These are phyloP conservation scores for Globisporangium rhizosaccharum DNA, from an alignment of 352 stramenopile genomes.

Conservation along the genomic window DNA sequence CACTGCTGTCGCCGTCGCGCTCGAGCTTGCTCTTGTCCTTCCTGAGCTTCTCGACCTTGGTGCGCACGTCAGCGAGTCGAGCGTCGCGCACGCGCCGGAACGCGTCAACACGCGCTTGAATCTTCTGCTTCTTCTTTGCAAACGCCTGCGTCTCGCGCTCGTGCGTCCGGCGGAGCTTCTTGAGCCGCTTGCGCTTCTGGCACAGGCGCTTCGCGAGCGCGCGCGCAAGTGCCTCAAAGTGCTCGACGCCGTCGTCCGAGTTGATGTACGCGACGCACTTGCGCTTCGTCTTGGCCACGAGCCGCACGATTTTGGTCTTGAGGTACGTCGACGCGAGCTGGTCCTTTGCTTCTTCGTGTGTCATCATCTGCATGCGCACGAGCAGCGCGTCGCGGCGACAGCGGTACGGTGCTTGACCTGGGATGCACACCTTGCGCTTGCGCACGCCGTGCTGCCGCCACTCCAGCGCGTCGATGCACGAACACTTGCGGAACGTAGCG, in stretches of 20 bases:
- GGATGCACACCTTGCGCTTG: constrained; percentile 43
- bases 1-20: constrained; percentile 9
- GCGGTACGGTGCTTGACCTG: constrained; percentile 27
- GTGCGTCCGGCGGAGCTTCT: constrained; percentile 31
- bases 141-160: constrained; percentile 21
- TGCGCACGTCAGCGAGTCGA: constrained; percentile 22
- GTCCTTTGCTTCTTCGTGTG: constrained; percentile 54
- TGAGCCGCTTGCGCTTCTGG: constrained; percentile 29
- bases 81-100: constrained; percentile 31
- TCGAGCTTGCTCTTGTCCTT: constrained; percentile 21
- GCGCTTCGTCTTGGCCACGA: constrained; percentile 43
- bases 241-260: constrained; percentile 32
- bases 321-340: constrained; percentile 57
- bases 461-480: constrained; percentile 40
- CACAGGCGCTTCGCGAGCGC: constrained; percentile 23
- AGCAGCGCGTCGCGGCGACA: constrained; percentile 45
- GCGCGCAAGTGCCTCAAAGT: constrained; percentile 43
- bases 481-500: constrained; percentile 34
- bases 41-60: constrained; percentile 21
- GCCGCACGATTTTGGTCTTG: constrained; percentile 36
- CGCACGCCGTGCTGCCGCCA: constrained; percentile 12
- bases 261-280: constrained; percentile 64
- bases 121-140: constrained; percentile 23
- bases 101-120: constrained; percentile 30
- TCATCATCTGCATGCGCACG: constrained; percentile 58